phyloP scores from a whole-genome alignment of 1,284 basidiomycete genomes.

The Pseudozyma hubeiensis region DNA sequence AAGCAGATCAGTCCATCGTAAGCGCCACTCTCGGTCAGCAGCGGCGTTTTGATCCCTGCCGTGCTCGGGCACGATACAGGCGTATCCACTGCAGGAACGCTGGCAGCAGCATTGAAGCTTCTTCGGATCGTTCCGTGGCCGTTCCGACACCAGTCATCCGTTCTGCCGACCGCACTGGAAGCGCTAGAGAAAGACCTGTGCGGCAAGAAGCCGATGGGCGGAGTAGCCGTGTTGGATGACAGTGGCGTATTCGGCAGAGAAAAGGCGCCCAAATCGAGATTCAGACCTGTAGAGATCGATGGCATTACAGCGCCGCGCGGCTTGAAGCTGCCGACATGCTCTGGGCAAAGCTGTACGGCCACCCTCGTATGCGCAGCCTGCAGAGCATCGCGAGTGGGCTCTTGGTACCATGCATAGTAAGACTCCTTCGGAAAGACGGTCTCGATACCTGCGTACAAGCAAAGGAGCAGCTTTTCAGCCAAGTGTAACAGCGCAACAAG shows the following conservation, averaged over 20 bases:
- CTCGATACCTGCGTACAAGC: conserved; percentile 30
- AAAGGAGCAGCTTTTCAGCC: no score
- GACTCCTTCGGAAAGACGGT: conserved; percentile 32
- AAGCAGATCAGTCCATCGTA: conserved; percentile 52
- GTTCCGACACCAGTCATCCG: neutral
- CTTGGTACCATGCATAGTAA: conserved; percentile 48
- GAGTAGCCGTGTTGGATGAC: neutral
- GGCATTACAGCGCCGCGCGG: no score
- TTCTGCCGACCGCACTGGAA: neutral
- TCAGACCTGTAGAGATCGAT: no score
- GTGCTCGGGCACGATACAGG: conserved; percentile 22
- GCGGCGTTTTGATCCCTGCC: conserved; percentile 17
- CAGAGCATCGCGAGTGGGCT: conserved; percentile 26
- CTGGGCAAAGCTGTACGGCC: conserved; percentile 4
- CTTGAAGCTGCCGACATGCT: neutral
- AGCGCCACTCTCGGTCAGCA: neutral
- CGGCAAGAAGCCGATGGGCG: neutral
- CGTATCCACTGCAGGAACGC: conserved; percentile 11
- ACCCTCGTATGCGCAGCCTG: conserved; percentile 23
- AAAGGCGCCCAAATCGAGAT: conserved; percentile 3
- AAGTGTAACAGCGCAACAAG: neutral
- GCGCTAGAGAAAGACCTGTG: neutral
- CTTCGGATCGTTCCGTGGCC: neutral
- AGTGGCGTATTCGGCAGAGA: neutral
- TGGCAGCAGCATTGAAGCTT: neutral